phyloP scores from a whole-genome alignment of 2,329 filamentous ascomycete genomes.

The Phialophora macrospora region DNA sequence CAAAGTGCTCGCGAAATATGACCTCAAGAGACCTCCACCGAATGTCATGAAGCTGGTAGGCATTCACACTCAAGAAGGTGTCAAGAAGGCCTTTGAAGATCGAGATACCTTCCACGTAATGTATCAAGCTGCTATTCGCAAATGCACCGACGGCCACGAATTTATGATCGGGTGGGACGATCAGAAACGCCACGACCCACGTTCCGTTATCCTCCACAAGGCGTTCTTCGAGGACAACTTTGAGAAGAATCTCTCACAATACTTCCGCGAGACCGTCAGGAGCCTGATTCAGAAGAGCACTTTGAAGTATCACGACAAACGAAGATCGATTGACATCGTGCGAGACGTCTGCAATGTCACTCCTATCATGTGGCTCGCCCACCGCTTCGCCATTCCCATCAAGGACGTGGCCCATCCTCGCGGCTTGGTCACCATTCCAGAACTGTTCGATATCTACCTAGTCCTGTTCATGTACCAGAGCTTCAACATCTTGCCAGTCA shows the following conservation, averaged over 20 bases:
- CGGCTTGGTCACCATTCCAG: conserved; percentile 57
- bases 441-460: conserved; percentile 54
- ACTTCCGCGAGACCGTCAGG: conserved; percentile 51
- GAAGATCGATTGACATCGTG: conserved; percentile 59
- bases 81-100: conserved; percentile 57
- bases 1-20: conserved; percentile 53
- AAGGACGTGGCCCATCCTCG: conserved; percentile 66
- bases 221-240: conserved; percentile 54
- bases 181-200: conserved; percentile 48
- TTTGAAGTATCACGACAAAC: conserved; percentile 52
- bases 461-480: conserved; percentile 57
- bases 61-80: conserved; percentile 57
- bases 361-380: conserved; percentile 66
- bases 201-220: conserved; percentile 53
- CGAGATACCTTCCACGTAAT: conserved; percentile 56
- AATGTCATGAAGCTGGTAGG: conserved; percentile 51
- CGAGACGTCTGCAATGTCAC: conserved; percentile 71
- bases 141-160: conserved; percentile 54
- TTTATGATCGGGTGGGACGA: conserved; percentile 56
- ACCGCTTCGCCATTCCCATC: conserved; percentile 69
- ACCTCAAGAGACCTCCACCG: conserved; percentile 50
- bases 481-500: conserved; percentile 58
- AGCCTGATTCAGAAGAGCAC: conserved; percentile 55
- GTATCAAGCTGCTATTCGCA: conserved; percentile 51
- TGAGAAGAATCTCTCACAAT: conserved; percentile 51